Percentiles rank a stretch among this genome's conserved stretches.
Evolutionary conservation across 345 rosid genomes (phyloP).

Genomic region (Anastatica hierochuntica): DNA sequence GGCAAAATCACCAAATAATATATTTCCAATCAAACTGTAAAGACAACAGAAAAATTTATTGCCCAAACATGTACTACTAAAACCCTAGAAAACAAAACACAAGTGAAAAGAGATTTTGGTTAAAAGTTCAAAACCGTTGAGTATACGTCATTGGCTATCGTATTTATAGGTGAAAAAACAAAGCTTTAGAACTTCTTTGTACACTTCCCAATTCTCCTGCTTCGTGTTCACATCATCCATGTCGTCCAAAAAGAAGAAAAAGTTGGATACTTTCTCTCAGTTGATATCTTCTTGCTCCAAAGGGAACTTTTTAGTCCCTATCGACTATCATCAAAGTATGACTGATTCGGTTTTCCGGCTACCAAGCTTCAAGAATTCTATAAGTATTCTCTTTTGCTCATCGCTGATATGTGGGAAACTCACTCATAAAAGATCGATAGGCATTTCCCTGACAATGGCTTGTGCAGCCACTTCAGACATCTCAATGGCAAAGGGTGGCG

Average conservation of each 20-base stretch:
- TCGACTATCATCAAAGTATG: neutral
- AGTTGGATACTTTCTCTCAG: neutral
- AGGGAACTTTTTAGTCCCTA: neutral
- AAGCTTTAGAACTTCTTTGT: no score
- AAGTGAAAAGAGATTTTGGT: no score
- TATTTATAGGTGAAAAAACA: no score
- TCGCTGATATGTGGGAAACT: constrained; percentile 61
- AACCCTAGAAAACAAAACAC: no score
- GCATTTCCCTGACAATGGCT: constrained; percentile 78
- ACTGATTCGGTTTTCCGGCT: constrained; percentile 20
- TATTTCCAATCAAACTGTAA: no score
- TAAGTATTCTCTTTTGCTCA: constrained; percentile 57
- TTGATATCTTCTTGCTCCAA: neutral
- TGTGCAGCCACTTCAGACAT: constrained; percentile 46
- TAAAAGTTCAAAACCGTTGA: no score
- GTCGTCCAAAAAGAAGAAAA: neutral
- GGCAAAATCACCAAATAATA: no score
- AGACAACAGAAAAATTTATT: no score
- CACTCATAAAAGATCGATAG: constrained; percentile 65
- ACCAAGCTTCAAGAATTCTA: constrained; percentile 65
- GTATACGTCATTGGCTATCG: no score
- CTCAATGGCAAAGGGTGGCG: constrained; percentile 26
- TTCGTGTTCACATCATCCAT: neutral
- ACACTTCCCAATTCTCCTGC: constrained; percentile 3
- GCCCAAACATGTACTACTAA: no score